These are phyloP conservation scores for Fusarium ambrosium DNA, from an alignment of 2,329 filamentous ascomycete species.

Conservation along the genomic window DNA sequence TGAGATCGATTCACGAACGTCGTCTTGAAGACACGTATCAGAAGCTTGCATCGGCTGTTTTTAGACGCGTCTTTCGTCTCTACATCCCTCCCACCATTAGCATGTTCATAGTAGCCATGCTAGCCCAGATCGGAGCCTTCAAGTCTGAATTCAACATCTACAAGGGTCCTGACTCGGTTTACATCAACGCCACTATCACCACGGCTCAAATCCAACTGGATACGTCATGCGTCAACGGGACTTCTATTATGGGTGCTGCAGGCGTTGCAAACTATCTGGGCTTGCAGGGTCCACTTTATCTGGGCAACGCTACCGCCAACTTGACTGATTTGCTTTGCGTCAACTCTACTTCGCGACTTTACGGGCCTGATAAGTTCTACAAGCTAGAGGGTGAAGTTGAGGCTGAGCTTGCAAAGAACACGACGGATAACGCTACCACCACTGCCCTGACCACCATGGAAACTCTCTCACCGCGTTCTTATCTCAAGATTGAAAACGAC, in stretches of 20 bases:
- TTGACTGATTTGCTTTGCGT: constrained; percentile 52
- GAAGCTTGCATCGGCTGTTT: constrained; percentile 54
- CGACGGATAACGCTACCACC: constrained; percentile 7
- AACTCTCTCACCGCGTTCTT: constrained; percentile 9
- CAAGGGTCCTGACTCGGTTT: constrained; percentile 54
- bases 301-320: constrained; percentile 50
- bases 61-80: constrained; percentile 56
- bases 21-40: constrained; percentile 53
- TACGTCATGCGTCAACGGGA: constrained; percentile 48
- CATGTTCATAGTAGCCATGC: constrained; percentile 56
- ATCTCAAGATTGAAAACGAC: constrained; percentile 6
- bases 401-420: constrained; percentile 29
- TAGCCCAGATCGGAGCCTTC: constrained; percentile 56
- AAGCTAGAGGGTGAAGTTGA: constrained; percentile 36
- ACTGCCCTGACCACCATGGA: background rate
- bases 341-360: constrained; percentile 48
- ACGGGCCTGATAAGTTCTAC: constrained; percentile 51
- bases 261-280: constrained; percentile 50
- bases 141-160: constrained; percentile 52
- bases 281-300: constrained; percentile 45
- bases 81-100: constrained; percentile 57
- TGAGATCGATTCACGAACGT: constrained; percentile 54
- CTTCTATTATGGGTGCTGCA: constrained; percentile 43
- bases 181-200: constrained; percentile 56
- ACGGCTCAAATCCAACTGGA: constrained; percentile 32